phyloP scores from a whole-genome alignment of 1,139 yeast genomes.

The Suhomyces bokatorum region DNA sequence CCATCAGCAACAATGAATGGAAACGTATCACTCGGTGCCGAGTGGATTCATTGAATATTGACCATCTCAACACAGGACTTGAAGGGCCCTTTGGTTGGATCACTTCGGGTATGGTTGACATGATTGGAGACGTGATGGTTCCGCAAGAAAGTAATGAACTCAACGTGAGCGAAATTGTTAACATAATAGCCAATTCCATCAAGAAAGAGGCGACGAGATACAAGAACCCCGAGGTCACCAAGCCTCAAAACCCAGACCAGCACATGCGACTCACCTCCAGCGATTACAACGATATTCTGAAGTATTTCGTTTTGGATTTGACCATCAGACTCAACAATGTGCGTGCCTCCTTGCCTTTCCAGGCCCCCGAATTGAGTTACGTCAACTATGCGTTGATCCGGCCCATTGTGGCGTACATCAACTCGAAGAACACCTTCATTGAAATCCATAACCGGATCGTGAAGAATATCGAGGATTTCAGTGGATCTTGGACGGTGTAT shows the following conservation, averaged over 20 bases:
- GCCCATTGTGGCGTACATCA: slow-evolving; percentile 94
- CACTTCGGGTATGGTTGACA: slow-evolving; percentile 84
- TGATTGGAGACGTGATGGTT: slow-evolving; percentile 85
- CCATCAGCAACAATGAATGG: slow-evolving; percentile 36
- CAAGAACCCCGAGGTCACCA: slow-evolving; percentile 37
- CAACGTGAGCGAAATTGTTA: slow-evolving; percentile 42
- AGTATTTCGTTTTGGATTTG: slow-evolving; percentile 74
- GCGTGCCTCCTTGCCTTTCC: slow-evolving; percentile 84
- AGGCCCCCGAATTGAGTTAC: slow-evolving; percentile 79
- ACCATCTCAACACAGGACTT: slow-evolving; percentile 85
- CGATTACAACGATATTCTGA: slow-evolving; percentile 38
- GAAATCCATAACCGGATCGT: slow-evolving; percentile 86
- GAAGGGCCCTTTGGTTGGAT: slow-evolving; percentile 99
- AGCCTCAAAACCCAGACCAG: slow-evolving; percentile 25
- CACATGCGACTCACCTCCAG: slow-evolving; percentile 29
- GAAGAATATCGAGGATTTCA: slow-evolving; percentile 77
- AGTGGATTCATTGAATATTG: slow-evolving; percentile 80
- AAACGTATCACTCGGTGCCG: slow-evolving; percentile 74
- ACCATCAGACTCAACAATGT: slow-evolving; percentile 80
- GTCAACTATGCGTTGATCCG: slow-evolving; percentile 87
- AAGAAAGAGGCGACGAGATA: slow-evolving; percentile 43
- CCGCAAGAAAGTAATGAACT: slow-evolving; percentile 59
- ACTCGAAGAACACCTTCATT: slow-evolving; percentile 83
- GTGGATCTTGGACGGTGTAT: slow-evolving; percentile 95
- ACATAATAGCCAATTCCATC: slow-evolving; percentile 40